Evolutionary conservation across 495 filamentous ascomycete genomes (phyloP).

Genomic region (Daldinia bambusicola): DNA sequence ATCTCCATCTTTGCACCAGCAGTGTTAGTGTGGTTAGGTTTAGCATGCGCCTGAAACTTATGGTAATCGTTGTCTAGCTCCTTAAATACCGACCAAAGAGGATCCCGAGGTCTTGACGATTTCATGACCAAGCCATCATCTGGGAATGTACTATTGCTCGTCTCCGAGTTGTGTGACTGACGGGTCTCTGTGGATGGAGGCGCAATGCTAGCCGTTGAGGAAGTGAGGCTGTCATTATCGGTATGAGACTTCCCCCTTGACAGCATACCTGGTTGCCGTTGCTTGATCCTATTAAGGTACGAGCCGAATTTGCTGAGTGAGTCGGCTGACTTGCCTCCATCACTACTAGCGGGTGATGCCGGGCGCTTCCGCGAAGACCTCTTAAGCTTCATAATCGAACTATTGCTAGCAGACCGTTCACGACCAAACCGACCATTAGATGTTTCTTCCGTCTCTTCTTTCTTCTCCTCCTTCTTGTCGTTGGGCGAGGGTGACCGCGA

Average conservation of each 20-base stretch:
- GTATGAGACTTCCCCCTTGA: slow-evolving; percentile 42
- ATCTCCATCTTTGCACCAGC: slow-evolving; percentile 82
- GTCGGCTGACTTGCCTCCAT: slow-evolving; percentile 42
- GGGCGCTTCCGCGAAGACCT: slow-evolving; percentile 43
- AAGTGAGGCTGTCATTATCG: slow-evolving; percentile 52
- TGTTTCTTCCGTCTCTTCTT: slow-evolving; percentile 31
- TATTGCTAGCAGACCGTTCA: slow-evolving; percentile 46
- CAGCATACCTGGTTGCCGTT: slow-evolving; percentile 53
- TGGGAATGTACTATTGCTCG: slow-evolving; percentile 50
- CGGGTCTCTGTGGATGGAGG: slow-evolving; percentile 47
- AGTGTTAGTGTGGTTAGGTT: slow-evolving; percentile 48
- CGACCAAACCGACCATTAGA: slow-evolving; percentile 27
- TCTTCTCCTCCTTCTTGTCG: slow-evolving; percentile 34
- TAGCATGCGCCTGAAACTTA: slow-evolving; percentile 73
- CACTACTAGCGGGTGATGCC: slow-evolving; percentile 49
- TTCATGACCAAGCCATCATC: slow-evolving; percentile 35
- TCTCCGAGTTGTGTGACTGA: slow-evolving; percentile 46
- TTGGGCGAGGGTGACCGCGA: slow-evolving; percentile 71
- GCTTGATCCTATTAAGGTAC: slow-evolving; percentile 56
- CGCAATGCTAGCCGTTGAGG: slow-evolving; percentile 52
- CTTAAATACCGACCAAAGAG: slow-evolving; percentile 88
- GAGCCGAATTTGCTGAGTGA: slow-evolving; percentile 45
- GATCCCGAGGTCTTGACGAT: slow-evolving; percentile 68
- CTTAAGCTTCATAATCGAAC: slow-evolving; percentile 48
- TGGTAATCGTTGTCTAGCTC: slow-evolving; percentile 83